Evolutionary conservation across 345 rosid species (phyloP).

Genomic region (Brassica cretica): DNA sequence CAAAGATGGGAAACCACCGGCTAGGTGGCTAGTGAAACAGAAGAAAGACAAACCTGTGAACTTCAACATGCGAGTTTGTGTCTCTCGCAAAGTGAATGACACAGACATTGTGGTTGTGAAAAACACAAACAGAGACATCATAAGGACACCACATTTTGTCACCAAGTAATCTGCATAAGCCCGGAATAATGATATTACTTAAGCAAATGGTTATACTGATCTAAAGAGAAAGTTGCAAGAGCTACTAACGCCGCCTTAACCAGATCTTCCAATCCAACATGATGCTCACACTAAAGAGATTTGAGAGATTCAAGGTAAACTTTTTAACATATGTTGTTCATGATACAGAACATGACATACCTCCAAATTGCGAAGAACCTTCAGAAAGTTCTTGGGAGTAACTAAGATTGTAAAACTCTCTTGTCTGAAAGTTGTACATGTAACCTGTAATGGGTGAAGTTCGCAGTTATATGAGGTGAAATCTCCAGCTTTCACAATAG

Average conservation of each 20-base stretch:
- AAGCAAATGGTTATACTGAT: slow-evolving; percentile 4
- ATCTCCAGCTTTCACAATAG: slow-evolving; percentile 17
- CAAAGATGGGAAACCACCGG: slow-evolving; percentile 9
- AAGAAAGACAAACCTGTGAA: slow-evolving; percentile 70
- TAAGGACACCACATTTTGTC: slow-evolving; percentile 95
- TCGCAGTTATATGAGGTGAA: slow-evolving; percentile 14
- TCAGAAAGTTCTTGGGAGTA: slow-evolving; percentile 75
- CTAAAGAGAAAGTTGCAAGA: slow-evolving; percentile 17
- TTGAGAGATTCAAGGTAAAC: background rate
- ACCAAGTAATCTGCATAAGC: slow-evolving; percentile 85
- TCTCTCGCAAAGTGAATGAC: slow-evolving; percentile 96
- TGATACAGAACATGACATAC: slow-evolving; percentile 44
- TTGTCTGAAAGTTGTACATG: slow-evolving; percentile 82
- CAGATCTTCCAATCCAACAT: slow-evolving; percentile 8
- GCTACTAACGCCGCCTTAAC: slow-evolving; percentile 1
- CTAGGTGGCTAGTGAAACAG: slow-evolving; percentile 9
- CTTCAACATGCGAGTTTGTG: slow-evolving; percentile 96
- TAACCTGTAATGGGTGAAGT: slow-evolving; percentile 55
- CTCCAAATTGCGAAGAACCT: slow-evolving; percentile 90
- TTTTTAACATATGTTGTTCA: background rate
- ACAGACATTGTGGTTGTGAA: slow-evolving; percentile 99
- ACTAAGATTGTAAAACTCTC: slow-evolving; percentile 92
- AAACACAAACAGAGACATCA: slow-evolving; percentile 98
- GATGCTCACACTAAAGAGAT: background rate
- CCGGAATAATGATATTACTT: background rate